Conservation (phyloP, 2,329 filamentous ascomycete genomes). For the Ascomycota sp. region DNA sequence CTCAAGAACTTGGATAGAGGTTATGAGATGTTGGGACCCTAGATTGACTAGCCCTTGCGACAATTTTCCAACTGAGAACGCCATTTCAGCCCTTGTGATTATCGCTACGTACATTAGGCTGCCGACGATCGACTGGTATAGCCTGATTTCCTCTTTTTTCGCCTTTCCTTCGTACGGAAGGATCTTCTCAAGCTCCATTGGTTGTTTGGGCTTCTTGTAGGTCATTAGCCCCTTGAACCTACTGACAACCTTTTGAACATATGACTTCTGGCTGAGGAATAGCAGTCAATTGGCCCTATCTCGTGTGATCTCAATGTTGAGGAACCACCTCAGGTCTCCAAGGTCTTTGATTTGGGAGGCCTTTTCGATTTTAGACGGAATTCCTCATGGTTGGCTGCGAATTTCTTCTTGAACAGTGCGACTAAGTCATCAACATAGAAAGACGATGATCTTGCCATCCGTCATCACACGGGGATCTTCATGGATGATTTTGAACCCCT, state of each 20-base stretch:
- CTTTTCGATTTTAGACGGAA: too few species aligned
- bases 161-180: not conserved
- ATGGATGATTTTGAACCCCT: too few species aligned
- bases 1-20: not conserved
- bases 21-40: not conserved
- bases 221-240: not conserved
- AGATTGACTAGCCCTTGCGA: not conserved
- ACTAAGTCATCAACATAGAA: too few species aligned
- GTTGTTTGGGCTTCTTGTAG: not conserved
- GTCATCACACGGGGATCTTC: too few species aligned
- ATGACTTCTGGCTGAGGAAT: not conserved
- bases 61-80: not conserved
- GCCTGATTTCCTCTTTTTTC: not conserved
- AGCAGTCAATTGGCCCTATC: not conserved
- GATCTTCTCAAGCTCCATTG: not conserved
- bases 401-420: too few species aligned
- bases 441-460: too few species aligned
- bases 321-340: not conserved
- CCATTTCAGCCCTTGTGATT: not conserved
- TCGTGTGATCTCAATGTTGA: not conserved
- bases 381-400: too few species aligned
- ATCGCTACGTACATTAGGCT: not conserved
- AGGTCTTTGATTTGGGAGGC: not conserved
- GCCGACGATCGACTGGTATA: not conserved
- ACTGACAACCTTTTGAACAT: not conserved